Evolutionary conservation across 1,284 basidiomycete genomes (phyloP).

Genomic region (Heterobasidion annosum): DNA sequence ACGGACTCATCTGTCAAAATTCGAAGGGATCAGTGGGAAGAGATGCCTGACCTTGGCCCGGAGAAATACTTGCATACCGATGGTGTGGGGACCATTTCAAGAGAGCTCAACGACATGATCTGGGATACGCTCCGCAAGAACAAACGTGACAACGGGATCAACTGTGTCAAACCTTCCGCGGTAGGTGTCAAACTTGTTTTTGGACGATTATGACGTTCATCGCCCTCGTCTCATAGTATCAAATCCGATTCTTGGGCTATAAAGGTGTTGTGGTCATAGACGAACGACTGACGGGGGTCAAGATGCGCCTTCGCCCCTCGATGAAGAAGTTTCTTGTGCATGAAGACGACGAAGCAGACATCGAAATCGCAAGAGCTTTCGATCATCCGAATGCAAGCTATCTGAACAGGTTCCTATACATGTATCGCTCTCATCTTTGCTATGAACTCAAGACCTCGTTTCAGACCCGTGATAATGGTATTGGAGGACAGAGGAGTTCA

Average conservation of each 20-base stretch:
- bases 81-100: conserved; percentile 67
- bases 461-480: conserved; percentile 12
- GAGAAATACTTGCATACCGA: conserved; percentile 51
- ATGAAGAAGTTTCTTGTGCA: conserved; percentile 68
- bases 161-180: conserved; percentile 37
- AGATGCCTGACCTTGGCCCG: conserved; percentile 27
- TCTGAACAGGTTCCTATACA: conserved; percentile 44
- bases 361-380: conserved; percentile 62
- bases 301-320: conserved; percentile 57
- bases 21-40: conserved; percentile 41
- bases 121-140: conserved; percentile 37
- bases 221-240: conserved; percentile 31
- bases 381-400: conserved; percentile 42
- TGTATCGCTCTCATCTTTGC: neutral
- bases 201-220: no score
- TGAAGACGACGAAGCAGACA: conserved; percentile 31
- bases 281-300: conserved; percentile 36
- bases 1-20: conserved; percentile 62
- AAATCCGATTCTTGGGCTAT: conserved; percentile 67
- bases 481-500: conserved; percentile 35
- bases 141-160: conserved; percentile 17
- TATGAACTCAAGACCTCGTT: neutral
- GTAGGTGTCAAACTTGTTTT: conserved; percentile 26
- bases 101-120: conserved; percentile 41
- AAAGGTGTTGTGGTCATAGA: conserved; percentile 72